Conservation (phyloP, 2,329 filamentous ascomycete species). For the Fonsecaea pugnacius region DNA sequence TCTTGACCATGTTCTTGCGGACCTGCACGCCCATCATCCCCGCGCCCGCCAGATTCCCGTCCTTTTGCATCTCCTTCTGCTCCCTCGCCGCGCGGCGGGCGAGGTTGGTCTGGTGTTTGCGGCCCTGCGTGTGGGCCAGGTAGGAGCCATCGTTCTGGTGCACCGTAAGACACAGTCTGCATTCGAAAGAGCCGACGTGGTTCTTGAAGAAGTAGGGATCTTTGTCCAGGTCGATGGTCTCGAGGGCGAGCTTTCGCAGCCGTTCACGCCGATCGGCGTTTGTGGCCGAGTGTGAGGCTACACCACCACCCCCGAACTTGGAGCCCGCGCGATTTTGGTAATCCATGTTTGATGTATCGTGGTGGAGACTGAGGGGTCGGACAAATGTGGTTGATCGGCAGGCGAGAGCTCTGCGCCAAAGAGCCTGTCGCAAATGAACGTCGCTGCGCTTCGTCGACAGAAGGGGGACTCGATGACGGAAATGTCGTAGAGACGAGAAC, state of each 20-base stretch:
- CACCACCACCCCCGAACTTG: constrained; percentile 96
- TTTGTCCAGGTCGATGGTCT: constrained; percentile 98
- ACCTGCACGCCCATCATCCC: constrained; percentile 72
- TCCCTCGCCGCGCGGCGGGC: constrained; percentile 94
- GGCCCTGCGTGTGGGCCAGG: constrained; percentile 95
- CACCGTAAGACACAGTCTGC: constrained; percentile 92
- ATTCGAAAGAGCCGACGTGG: constrained; percentile 97
- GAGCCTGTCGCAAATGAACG: background rate
- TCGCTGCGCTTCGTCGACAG: background rate
- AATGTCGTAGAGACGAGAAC: background rate
- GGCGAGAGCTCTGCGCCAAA: background rate
- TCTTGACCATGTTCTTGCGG: constrained; percentile 88
- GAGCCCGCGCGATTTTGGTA: constrained; percentile 92
- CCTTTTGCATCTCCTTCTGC: constrained; percentile 79
- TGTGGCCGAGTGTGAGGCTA: constrained; percentile 88
- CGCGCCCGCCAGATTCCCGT: constrained; percentile 67
- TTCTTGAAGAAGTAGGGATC: constrained; percentile 99
- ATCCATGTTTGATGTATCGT: constrained; percentile 54
- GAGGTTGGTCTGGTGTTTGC: constrained; percentile 98
- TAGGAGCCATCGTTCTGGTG: constrained; percentile 99
- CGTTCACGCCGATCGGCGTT: constrained; percentile 98
- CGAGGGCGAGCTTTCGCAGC: constrained; percentile 94
- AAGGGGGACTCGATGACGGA: background rate
- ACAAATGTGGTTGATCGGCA: background rate
- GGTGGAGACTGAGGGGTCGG: background rate